These are phyloP conservation scores for Talaromyces sp. DNA, from an alignment of 2,329 filamentous ascomycete genomes.

Conservation along the genomic window DNA sequence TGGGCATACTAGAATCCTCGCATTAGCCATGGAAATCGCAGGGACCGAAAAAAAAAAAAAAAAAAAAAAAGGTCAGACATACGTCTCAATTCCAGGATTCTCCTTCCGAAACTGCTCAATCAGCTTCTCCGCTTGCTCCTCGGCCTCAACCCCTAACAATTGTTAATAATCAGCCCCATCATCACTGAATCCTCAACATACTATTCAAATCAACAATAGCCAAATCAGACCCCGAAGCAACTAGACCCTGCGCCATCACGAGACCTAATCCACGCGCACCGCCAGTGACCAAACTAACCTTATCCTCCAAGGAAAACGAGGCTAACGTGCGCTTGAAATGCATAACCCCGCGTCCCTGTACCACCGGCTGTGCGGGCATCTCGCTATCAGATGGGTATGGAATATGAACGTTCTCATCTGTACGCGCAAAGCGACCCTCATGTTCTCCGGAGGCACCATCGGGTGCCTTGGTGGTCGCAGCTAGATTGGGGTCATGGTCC, in stretches of 20 bases:
- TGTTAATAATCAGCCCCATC: neutral
- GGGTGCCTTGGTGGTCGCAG: constrained; percentile 36
- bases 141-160: constrained; percentile 74
- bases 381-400: constrained; percentile 76
- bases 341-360: constrained; percentile 74
- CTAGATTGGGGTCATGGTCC: constrained; percentile 28
- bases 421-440: constrained; percentile 74
- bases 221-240: constrained; percentile 83
- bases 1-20: constrained; percentile 62
- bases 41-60: neutral
- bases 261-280: constrained; percentile 86
- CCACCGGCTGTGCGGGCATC: constrained; percentile 69
- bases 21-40: no score
- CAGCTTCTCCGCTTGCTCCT: constrained; percentile 73
- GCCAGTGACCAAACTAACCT: constrained; percentile 83
- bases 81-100: constrained; percentile 74
- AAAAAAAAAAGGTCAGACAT: constrained; percentile 32
- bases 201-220: constrained; percentile 94
- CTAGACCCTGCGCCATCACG: constrained; percentile 90
- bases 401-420: constrained; percentile 75
- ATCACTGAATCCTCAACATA: constrained; percentile 53
- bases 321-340: constrained; percentile 85
- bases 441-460: constrained; percentile 41
- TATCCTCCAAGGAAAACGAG: constrained; percentile 82
- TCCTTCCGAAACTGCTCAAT: constrained; percentile 76